Percentiles rank a stretch among this genome's conserved stretches.
These are phyloP conservation scores for Jatropha podagrica DNA, from an alignment of 441 rosid genomes.

Conservation along the genomic window DNA sequence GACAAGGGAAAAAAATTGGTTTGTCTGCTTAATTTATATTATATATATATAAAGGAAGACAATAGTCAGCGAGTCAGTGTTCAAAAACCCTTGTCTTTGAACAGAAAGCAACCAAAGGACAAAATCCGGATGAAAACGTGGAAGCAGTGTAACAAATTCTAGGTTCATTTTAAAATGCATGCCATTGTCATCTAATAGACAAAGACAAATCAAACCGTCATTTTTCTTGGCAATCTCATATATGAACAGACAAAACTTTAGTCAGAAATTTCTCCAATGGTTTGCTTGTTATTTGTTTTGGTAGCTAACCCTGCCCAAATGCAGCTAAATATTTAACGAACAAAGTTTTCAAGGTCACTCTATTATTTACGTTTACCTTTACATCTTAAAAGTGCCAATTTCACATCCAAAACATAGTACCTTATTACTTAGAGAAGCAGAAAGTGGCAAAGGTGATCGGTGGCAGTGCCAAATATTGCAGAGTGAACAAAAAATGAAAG, in stretches of 20 bases:
- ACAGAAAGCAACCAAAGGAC: background rate
- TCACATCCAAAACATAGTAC: background rate
- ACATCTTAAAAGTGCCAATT: background rate
- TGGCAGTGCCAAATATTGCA: no score
- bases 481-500: background rate
- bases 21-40: no score
- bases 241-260: background rate
- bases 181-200: background rate
- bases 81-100: background rate
- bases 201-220: background rate
- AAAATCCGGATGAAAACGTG: background rate
- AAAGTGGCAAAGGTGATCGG: background rate
- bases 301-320: background rate
- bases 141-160: background rate
- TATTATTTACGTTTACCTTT: no score
- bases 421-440: background rate
- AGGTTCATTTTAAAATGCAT: background rate
- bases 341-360: no score
- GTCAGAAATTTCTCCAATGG: background rate
- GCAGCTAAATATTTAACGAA: background rate
- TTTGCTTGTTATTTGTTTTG: background rate
- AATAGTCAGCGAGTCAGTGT: background rate
- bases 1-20: no score
- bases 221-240: background rate
- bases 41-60: no score